These are phyloP conservation scores for Hyphopichia wangnamkhiaoensis DNA, from an alignment of 1,139 yeast genomes.

Conservation along the genomic window DNA sequence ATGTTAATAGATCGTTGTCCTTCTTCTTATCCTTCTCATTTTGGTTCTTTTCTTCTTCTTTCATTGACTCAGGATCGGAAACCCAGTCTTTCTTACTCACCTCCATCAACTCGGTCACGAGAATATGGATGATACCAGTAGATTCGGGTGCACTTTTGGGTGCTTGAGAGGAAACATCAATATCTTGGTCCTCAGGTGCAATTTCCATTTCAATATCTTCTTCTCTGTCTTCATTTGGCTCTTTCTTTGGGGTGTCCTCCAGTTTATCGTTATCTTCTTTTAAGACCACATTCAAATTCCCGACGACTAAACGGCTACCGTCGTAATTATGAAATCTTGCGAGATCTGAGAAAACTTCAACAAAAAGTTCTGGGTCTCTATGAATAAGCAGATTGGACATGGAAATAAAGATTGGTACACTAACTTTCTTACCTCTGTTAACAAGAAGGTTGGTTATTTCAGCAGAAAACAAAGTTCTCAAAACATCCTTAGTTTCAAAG, in stretches of 20 bases:
- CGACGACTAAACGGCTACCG: neutral
- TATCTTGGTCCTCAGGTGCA: constrained; percentile 15
- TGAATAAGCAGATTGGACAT: neutral
- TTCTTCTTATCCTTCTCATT: constrained; percentile 15
- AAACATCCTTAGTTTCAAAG: constrained; percentile 59
- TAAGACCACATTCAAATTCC: neutral
- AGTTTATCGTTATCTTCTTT: constrained; percentile 10
- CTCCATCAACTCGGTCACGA: constrained; percentile 66
- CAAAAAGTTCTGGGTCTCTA: constrained; percentile 3
- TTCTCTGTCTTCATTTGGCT: constrained; percentile 14
- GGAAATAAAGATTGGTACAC: neutral
- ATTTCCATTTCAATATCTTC: constrained; percentile 41
- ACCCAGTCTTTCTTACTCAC: constrained; percentile 55
- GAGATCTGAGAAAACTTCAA: constrained; percentile 2
- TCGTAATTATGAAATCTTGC: constrained; percentile 4
- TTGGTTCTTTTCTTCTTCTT: constrained; percentile 11
- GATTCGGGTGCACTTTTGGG: constrained; percentile 23
- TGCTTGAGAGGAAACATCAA: constrained; percentile 6
- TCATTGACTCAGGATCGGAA: constrained; percentile 26
- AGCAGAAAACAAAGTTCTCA: constrained; percentile 50
- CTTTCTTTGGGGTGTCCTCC: constrained; percentile 13
- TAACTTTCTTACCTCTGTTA: constrained; percentile 12
- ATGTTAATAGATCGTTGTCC: constrained; percentile 1
- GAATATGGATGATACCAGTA: constrained; percentile 62
- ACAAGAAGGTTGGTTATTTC: constrained; percentile 45